Base-by-base conservation (phyloP, 1,284 basidiomycete species). In the Malassezia brasiliensis region DNA sequence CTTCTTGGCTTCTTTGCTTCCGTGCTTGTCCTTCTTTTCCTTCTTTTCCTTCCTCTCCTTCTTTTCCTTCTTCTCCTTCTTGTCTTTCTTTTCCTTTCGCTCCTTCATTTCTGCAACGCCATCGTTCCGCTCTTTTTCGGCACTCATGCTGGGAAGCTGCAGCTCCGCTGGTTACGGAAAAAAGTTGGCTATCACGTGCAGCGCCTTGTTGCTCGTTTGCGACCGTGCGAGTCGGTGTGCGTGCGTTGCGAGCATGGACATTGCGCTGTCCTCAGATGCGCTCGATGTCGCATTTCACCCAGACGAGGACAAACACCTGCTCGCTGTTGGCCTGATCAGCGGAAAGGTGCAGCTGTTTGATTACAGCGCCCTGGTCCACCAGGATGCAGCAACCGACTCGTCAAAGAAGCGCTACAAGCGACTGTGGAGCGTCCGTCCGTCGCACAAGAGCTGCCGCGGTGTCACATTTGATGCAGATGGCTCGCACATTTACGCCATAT, bases 221-320 rank as follows among this genome's bases (percentile, higher is more conserved):
- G 39, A 35, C 47, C 47, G 47, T 49, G 47, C 47, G 51, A 46
- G 53, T 4, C 1, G 63, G 49, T 5, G 55, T n/a, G 28, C 45
- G 35, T 10, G 61, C 20, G 10, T 52, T 37, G 20, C 41, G 48
- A 52, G 59, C 32, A 72, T 74, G 69, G 66, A 74, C 59, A 69
- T 75, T 31, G 62, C 67, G 11, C 66, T 75, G 10, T 62, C 82
- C 47, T 81, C 83, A 20, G 86, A 94, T 75, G 83, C 90, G 35
- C 91, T 94, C 74, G 90, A 94, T 77, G 79, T 94, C 42, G 81
- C 80, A 1, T 94, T 94, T 71, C 88, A 91, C 67, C 90, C 90
- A 0, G 78, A 77, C 1, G 73, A 81, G 36, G 76, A 83, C 0
- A 79, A 47, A 8, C 60, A 64, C 41, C 40, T 83, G 17, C 81